Conservation (phyloP, 164 flowering plant genomes). For the Magnolia sinica region DNA sequence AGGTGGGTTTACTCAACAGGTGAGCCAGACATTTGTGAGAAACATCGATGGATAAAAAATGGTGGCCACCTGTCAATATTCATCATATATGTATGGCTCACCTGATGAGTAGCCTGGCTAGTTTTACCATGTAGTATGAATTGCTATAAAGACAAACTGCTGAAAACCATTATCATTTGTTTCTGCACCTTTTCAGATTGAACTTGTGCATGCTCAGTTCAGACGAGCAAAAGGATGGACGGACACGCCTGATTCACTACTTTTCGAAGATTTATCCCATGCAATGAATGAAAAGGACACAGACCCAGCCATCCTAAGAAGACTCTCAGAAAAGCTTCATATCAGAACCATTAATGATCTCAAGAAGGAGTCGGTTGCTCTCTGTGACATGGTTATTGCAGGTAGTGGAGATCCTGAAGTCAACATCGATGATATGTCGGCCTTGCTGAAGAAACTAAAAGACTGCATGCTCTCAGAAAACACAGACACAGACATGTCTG, state of each 20-base stretch:
- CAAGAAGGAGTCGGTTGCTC: conserved; percentile 65
- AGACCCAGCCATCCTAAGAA: conserved; percentile 42
- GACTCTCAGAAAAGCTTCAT: conserved; percentile 78
- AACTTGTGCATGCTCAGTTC: conserved; percentile 82
- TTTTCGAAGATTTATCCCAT: conserved; percentile 51
- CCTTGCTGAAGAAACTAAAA: conserved; percentile 61
- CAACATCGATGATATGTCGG: conserved; percentile 53
- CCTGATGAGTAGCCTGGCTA: not conserved
- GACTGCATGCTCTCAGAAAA: conserved; percentile 46
- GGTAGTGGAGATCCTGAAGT: conserved; percentile 52
- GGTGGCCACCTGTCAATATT: too few species aligned
- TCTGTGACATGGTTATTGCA: conserved; percentile 63
- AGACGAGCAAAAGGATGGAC: conserved; percentile 61
- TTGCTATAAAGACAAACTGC: not conserved
- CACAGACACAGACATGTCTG: conserved; percentile 43
- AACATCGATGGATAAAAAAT: too few species aligned
- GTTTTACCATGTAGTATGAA: not conserved
- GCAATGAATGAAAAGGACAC: conserved; percentile 53
- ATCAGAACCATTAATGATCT: conserved; percentile 65
- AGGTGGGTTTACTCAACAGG: too few species aligned
- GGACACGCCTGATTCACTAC: conserved; percentile 53
- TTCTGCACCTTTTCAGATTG: conserved; percentile 40
- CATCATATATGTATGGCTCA: not conserved
- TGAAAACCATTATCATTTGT: not conserved
- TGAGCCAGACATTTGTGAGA: too few species aligned